phyloP scores from a whole-genome alignment of 371 early-diverging fungal genomes.

The Rhizopus sp. region DNA sequence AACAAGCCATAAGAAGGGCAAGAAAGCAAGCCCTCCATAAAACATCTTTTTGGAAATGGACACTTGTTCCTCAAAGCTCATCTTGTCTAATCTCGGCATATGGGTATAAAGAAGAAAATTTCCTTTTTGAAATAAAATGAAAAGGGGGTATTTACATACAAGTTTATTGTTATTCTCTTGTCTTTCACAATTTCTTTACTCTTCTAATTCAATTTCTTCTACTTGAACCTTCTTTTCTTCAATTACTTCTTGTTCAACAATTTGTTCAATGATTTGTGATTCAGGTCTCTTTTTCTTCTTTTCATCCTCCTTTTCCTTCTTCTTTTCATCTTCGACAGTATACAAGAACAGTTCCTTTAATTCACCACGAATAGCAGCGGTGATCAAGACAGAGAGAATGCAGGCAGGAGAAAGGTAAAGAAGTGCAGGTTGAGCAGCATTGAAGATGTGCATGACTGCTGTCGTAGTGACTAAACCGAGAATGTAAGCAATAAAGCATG shows the following conservation, averaged over 20 bases:
- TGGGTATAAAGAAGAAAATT: not conserved
- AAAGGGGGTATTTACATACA: not conserved
- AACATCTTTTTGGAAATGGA: conserved; percentile 59
- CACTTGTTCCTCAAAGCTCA: conserved; percentile 57
- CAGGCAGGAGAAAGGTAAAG: conserved; percentile 97
- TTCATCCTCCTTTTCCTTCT: conserved; percentile 42
- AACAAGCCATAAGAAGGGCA: conserved; percentile 64
- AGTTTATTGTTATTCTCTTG: not conserved
- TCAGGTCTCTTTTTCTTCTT: conserved; percentile 5
- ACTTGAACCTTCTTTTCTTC: conserved; percentile 13
- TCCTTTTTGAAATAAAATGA: not conserved
- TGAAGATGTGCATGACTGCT: conserved; percentile 93
- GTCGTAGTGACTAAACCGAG: conserved; percentile 89
- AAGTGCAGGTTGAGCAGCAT: conserved; percentile 97
- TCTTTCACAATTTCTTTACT: conserved; percentile 1
- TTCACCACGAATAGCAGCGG: conserved; percentile 84
- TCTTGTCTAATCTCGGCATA: conserved; percentile 57
- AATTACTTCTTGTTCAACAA: conserved; percentile 11
- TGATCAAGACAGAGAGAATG: conserved; percentile 81
- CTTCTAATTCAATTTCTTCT: conserved; percentile 22
- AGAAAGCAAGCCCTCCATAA: conserved; percentile 59
- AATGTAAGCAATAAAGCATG: conserved; percentile 81
- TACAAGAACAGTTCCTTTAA: conserved; percentile 80
- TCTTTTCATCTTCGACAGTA: conserved; percentile 65
- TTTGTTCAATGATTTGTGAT: conserved; percentile 6